A percentile compares a stretch with the other conserved stretches of the same genome.
phyloP scores from a whole-genome alignment of 2,329 filamentous ascomycete genomes.

The Nemania sp. region DNA sequence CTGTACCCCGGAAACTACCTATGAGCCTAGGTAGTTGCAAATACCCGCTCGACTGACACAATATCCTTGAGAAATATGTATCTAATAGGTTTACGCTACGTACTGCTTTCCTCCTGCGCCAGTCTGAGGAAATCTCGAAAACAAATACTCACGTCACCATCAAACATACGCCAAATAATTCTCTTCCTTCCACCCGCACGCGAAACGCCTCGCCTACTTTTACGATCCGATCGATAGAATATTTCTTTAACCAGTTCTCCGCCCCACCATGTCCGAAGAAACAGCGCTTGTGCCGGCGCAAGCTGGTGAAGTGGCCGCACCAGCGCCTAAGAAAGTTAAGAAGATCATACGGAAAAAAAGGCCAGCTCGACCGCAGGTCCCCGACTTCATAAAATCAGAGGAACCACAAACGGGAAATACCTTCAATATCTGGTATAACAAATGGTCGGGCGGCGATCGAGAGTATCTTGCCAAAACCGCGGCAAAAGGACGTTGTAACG shows the following conservation, averaged over 20 bases:
- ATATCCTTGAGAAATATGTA: neutral
- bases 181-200: neutral
- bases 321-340: conserved; percentile 76
- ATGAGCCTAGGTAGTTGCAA: too few species aligned
- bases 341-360: conserved; percentile 90
- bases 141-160: conserved; percentile 2
- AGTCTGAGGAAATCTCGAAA: neutral
- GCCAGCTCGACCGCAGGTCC: conserved; percentile 89
- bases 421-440: conserved; percentile 99
- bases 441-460: conserved; percentile 95
- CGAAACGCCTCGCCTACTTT: neutral
- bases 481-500: conserved; percentile 87
- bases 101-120: too few species aligned
- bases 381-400: conserved; percentile 83
- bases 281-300: conserved; percentile 46
- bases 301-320: conserved; percentile 59
- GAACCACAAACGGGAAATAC: conserved; percentile 93
- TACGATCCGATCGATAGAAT: conserved; percentile 7
- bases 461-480: conserved; percentile 87
- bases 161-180: conserved; percentile 3
- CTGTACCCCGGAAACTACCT: too few species aligned
- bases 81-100: neutral
- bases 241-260: conserved; percentile 14
- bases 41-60: too few species aligned
- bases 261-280: conserved; percentile 48